Conservation (phyloP, 805 yeast species). For the Candida incommunis region DNA sequence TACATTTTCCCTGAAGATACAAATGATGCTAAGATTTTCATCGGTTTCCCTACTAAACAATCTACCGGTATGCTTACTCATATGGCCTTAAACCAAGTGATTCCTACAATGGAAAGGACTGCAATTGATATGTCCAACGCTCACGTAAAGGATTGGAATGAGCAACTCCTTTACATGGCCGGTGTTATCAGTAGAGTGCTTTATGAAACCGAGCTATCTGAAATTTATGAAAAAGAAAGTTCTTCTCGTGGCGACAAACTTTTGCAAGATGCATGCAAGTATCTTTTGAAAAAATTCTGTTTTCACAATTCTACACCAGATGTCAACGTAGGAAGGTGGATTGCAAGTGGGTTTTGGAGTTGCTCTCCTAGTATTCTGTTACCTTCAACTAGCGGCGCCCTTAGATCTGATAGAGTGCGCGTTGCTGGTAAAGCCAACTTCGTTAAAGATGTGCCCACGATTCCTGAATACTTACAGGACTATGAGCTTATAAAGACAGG, state of each 20-base stretch:
- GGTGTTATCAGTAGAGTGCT: constrained; percentile 23
- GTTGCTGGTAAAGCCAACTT: constrained; percentile 16
- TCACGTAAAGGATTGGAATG: constrained; percentile 27
- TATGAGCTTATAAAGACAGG: constrained; percentile 17
- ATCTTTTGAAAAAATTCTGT: constrained; percentile 18
- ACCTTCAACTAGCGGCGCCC: constrained; percentile 20
- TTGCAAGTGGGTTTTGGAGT: constrained; percentile 25
- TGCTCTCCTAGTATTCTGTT: constrained; percentile 16
- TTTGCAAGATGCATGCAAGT: constrained; percentile 11
- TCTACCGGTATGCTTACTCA: constrained; percentile 24
- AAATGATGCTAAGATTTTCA: constrained; percentile 25
- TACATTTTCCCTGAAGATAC: constrained; percentile 22
- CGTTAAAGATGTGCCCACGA: constrained; percentile 4
- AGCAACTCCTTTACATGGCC: constrained; percentile 23
- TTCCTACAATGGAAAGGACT: constrained; percentile 31
- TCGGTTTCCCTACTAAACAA: constrained; percentile 29
- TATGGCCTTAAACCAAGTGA: constrained; percentile 23
- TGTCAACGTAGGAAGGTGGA: constrained; percentile 18
- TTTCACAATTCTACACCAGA: constrained; percentile 24
- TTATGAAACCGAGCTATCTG: constrained; percentile 21
- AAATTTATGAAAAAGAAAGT: not conserved
- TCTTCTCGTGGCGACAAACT: constrained; percentile 2
- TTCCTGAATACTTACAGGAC: constrained; percentile 8
- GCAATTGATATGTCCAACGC: constrained; percentile 27
- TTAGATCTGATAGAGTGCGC: constrained; percentile 17